A percentile compares a stretch with the other conserved stretches of the same genome.
These are phyloP conservation scores for Fusarium solani-melongenae DNA, from an alignment of 2,329 filamentous ascomycete species.

Conservation along the genomic window DNA sequence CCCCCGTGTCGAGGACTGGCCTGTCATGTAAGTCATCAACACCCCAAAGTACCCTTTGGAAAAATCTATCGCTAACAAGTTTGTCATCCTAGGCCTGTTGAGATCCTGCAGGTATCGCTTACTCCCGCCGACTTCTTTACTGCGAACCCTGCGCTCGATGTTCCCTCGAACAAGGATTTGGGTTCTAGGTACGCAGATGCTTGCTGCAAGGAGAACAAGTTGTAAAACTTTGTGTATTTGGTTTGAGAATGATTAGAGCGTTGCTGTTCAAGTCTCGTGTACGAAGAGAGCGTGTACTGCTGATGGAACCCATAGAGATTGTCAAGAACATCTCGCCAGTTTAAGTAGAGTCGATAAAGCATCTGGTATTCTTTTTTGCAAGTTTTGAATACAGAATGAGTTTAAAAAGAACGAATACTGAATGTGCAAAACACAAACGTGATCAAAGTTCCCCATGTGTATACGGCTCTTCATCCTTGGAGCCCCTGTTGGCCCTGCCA, in stretches of 20 bases:
- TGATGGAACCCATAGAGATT: neutral
- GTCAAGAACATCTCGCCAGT: neutral
- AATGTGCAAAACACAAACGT: neutral
- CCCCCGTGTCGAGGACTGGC: constrained; percentile 74
- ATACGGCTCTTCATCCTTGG: neutral
- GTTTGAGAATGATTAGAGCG: neutral
- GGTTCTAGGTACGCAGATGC: neutral
- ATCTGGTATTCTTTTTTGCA: neutral
- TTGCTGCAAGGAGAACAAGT: neutral
- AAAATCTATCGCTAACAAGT: neutral
- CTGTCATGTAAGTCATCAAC: constrained; percentile 65
- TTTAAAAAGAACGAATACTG: neutral
- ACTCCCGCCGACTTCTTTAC: constrained; percentile 62
- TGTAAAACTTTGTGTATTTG: neutral
- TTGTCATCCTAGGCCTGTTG: constrained; percentile 48
- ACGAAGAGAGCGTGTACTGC: neutral
- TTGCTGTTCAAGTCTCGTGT: neutral
- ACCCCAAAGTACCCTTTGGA: neutral
- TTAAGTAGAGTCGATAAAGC: neutral
- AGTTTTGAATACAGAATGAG: neutral
- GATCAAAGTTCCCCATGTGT: neutral
- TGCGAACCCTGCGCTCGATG: constrained; percentile 59
- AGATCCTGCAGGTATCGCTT: constrained; percentile 58
- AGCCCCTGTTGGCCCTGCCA: neutral
- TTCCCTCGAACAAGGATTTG: constrained; percentile 43